Base-by-base conservation (phyloP, 2,329 filamentous ascomycete genomes). In the Chaetomiaceae sp. region DNA sequence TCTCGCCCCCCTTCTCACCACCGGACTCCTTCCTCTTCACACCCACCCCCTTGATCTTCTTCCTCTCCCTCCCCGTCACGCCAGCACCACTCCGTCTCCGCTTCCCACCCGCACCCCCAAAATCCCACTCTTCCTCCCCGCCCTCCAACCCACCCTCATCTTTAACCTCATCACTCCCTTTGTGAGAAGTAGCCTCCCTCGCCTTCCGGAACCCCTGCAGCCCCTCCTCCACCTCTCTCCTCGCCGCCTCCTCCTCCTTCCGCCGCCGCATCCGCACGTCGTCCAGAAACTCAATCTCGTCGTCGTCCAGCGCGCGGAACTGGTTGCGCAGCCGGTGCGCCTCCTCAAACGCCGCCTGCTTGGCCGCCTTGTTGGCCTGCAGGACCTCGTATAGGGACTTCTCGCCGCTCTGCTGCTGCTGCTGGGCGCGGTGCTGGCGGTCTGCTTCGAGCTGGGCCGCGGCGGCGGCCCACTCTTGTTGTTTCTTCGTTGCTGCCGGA, bases 361-460 rank as follows among this genome's bases (percentile, higher is more conserved):
- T 91, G 48, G 85, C 84, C 54, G 82, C 86, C 78, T 90, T 91
- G 65, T 93, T 93, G 35, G 83, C 86, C 66, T 91, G 83, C 42
- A 93, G 65, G 2, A 86, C 74, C 35, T 90, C 87, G 61, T 76
- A 93, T 22, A 93, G 71, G 42, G 75, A 82, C 65, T 76, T 81
- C 56, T 83, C 27, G 15, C 29, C 51, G 62, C 38, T 65, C 67
- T 17, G 67, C 62, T 2, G 68, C 69, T 29, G 64, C 65, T 51
- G 63, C 60, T 12, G 19, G 68, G 64, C 47, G 71, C 68, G 49
- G 48, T 68, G 68, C 52, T 66, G 68, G 32, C 79, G 72, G 52
- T 81, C 76, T 10, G 74, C 74, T 15, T 84, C 82, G 15, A 89
- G 72, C 52, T 84, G 76, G 37, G 70, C 66, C 63, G 85, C 78